A percentile compares a stretch with the other conserved stretches of the same genome.
Evolutionary conservation across 2,329 filamentous ascomycete species (phyloP).

Genomic region (Colletotrichum brevisporum): DNA sequence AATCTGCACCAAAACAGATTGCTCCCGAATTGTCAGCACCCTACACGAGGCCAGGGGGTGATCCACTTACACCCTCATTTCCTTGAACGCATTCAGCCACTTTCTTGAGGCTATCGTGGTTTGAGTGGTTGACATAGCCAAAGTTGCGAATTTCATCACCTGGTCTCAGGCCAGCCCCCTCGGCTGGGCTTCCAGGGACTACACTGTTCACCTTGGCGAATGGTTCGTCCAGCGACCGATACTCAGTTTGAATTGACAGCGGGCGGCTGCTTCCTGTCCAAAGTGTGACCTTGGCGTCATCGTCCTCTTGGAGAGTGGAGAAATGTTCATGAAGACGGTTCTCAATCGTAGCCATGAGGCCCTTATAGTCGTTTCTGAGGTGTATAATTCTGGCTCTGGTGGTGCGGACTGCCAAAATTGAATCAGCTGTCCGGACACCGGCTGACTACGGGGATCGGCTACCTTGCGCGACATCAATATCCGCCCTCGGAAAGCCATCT

Average conservation of each 20-base stretch:
- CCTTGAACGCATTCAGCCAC: slow-evolving; percentile 92
- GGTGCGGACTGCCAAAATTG: slow-evolving; percentile 79
- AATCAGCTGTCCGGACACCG: slow-evolving; percentile 19
- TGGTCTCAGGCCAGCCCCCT: slow-evolving; percentile 81
- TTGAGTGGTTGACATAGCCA: slow-evolving; percentile 85
- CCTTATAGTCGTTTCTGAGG: slow-evolving; percentile 93
- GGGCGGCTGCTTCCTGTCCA: neutral
- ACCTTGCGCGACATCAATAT: slow-evolving; percentile 97
- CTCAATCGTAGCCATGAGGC: slow-evolving; percentile 87
- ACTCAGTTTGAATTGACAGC: slow-evolving; percentile 44
- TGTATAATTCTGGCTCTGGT: slow-evolving; percentile 91
- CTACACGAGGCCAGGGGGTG: slow-evolving; percentile 1
- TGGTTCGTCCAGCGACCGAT: slow-evolving; percentile 58
- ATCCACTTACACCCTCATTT: slow-evolving; percentile 84
- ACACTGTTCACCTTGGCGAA: slow-evolving; percentile 95
- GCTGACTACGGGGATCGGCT: neutral
- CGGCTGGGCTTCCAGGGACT: slow-evolving; percentile 82
- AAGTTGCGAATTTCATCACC: slow-evolving; percentile 90
- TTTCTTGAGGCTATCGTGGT: slow-evolving; percentile 87
- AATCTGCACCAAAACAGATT: slow-evolving; percentile 78
- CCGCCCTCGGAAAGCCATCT: slow-evolving; percentile 92
- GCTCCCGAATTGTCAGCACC: slow-evolving; percentile 62
- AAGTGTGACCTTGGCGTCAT: slow-evolving; percentile 48
- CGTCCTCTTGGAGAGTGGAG: slow-evolving; percentile 74
- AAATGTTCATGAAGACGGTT: slow-evolving; percentile 91